A percentile compares a stretch with the other conserved stretches of the same genome.
Evolutionary conservation across 192 early-diverging fungal species (phyloP).

Genomic region (Entomortierella beljakovae): DNA sequence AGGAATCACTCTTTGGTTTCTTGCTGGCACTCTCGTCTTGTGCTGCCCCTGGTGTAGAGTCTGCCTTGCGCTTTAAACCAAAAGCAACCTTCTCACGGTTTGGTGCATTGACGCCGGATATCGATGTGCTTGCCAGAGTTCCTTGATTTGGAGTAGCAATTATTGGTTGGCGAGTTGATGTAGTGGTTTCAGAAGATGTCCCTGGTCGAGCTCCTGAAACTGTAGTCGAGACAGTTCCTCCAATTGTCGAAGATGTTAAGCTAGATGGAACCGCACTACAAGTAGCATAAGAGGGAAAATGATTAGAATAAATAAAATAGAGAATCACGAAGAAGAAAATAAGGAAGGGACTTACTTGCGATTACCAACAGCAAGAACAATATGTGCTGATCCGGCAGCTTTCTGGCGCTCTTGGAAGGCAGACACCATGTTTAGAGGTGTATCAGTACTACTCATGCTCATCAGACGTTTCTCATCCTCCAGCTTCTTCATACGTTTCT

Average conservation of each 20-base stretch:
- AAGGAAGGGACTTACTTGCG: conserved; percentile 57
- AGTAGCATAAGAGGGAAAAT: neutral
- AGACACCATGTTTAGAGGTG: conserved; percentile 79
- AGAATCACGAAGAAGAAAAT: neutral
- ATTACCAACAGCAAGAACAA: conserved; percentile 86
- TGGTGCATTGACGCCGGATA: conserved; percentile 57
- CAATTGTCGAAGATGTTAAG: conserved; percentile 16
- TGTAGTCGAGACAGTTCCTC: conserved; percentile 23
- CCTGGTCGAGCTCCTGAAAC: conserved; percentile 19
- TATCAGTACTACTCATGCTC: conserved; percentile 79
- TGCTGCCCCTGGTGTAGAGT: conserved; percentile 29
- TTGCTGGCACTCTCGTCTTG: conserved; percentile 36
- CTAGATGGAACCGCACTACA: conserved; percentile 54
- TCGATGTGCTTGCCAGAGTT: conserved; percentile 44
- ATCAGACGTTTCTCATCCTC: conserved; percentile 84
- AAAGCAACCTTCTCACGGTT: conserved; percentile 60
- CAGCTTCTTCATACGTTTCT: conserved; percentile 85
- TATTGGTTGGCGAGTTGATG: conserved; percentile 4
- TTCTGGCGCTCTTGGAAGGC: conserved; percentile 79
- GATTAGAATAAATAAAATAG: neutral
- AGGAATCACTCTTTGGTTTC: conserved; percentile 16
- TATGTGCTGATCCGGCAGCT: conserved; percentile 77
- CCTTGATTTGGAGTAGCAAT: conserved; percentile 41
- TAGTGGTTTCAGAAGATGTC: conserved; percentile 4
- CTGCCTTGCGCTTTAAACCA: conserved; percentile 60